Evolutionary conservation across 345 rosid genomes (phyloP).

Genomic region (Populus nigra): DNA sequence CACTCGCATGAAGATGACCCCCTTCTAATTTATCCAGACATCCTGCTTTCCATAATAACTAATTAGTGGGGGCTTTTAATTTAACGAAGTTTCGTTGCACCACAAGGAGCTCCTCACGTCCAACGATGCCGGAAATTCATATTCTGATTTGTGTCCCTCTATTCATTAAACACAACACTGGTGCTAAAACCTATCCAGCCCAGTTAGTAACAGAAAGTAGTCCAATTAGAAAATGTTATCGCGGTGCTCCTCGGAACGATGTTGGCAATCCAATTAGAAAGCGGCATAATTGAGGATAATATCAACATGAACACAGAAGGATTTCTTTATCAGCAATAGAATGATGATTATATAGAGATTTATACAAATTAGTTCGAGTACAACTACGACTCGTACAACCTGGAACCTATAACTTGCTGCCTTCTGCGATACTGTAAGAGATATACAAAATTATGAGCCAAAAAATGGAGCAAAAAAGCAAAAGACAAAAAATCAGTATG

Average conservation of each 20-base stretch:
- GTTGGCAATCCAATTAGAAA: not conserved
- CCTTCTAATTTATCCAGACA: not conserved
- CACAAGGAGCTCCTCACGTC: not conserved
- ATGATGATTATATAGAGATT: not conserved
- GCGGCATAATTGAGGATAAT: not conserved
- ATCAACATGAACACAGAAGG: not conserved
- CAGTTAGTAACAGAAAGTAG: not conserved
- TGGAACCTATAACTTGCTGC: conserved; percentile 10
- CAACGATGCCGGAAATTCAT: not conserved
- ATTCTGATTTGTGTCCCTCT: not conserved
- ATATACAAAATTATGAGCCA: conserved; percentile 37
- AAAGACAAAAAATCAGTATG: conserved; percentile 9
- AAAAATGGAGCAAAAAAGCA: conserved; percentile 21
- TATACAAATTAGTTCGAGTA: not conserved
- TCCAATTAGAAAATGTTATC: not conserved
- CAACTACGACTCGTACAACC: not conserved
- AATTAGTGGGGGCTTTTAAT: not conserved
- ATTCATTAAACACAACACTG: not conserved
- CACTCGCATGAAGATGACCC: not conserved
- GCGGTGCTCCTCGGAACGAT: not conserved
- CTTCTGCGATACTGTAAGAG: conserved; percentile 5
- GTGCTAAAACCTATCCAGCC: conserved; percentile 13
- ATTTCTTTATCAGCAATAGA: not conserved
- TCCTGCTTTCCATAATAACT: not conserved
- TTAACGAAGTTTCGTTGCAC: not conserved